Conservation (phyloP, 257 asterid genomes). For the Solanum corneliomulleri region DNA sequence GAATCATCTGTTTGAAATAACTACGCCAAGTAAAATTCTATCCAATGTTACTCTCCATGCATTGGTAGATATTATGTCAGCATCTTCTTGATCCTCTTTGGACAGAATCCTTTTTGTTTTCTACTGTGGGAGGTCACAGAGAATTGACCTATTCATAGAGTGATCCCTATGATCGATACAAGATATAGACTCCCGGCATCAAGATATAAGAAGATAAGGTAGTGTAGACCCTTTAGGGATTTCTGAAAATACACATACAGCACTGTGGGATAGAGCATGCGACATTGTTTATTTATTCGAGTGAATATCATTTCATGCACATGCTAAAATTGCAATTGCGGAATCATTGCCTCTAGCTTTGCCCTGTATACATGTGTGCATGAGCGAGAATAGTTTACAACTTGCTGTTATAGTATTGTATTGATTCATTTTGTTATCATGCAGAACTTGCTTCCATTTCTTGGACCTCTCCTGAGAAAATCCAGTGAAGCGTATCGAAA, state of each 20-base stretch:
- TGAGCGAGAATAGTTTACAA: neutral
- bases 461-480: conserved; percentile 83
- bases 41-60: neutral
- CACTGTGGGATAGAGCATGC: neutral
- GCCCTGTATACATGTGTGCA: neutral
- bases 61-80: neutral
- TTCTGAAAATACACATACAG: neutral
- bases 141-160: too few species aligned
- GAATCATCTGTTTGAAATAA: neutral
- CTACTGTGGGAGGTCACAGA: too few species aligned
- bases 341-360: neutral
- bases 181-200: neutral
- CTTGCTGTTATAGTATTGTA: neutral
- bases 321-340: neutral
- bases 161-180: too few species aligned
- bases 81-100: neutral
- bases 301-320: neutral
- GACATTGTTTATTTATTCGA: neutral
- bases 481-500: conserved; percentile 80
- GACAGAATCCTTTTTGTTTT: neutral
- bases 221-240: neutral
- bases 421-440: neutral
- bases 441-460: conserved; percentile 91
- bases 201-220: neutral
- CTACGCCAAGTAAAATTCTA: neutral